These are phyloP conservation scores for Venturia oleaginea DNA, from an alignment of 2,329 filamentous ascomycete genomes.

Conservation along the genomic window DNA sequence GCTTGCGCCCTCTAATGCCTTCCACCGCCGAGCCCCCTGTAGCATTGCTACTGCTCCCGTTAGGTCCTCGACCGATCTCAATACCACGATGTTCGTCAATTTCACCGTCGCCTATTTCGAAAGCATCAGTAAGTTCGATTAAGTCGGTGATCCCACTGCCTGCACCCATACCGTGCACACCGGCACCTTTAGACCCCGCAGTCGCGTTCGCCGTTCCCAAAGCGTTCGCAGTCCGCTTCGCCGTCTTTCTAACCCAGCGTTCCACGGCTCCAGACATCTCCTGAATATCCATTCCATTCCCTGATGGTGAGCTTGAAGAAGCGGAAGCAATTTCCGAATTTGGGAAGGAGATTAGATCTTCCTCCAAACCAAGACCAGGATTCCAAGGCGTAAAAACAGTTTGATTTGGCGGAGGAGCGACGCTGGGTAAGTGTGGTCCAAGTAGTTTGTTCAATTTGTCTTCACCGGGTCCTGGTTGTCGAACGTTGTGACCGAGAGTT, in stretches of 20 bases:
- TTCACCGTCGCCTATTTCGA: slow-evolving; percentile 30
- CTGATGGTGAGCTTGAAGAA: slow-evolving; percentile 20
- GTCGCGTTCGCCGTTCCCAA: slow-evolving; percentile 22
- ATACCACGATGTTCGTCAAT: slow-evolving; percentile 17
- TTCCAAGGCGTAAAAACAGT: slow-evolving; percentile 34
- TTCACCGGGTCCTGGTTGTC: slow-evolving; percentile 69
- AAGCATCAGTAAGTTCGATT: slow-evolving; percentile 61
- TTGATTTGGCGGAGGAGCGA: slow-evolving; percentile 56
- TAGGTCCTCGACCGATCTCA: neutral
- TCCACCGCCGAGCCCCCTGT: neutral
- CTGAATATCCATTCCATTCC: slow-evolving; percentile 49
- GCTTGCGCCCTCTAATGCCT: slow-evolving; percentile 11
- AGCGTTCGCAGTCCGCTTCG: slow-evolving; percentile 46
- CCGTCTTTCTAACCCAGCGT: slow-evolving; percentile 80
- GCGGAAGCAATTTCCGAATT: neutral
- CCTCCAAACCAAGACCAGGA: slow-evolving; percentile 20
- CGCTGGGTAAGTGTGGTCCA: slow-evolving; percentile 69
- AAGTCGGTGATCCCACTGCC: slow-evolving; percentile 50
- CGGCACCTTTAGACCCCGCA: slow-evolving; percentile 13
- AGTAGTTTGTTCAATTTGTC: slow-evolving; percentile 81
- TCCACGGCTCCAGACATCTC: slow-evolving; percentile 82
- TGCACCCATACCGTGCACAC: slow-evolving; percentile 18
- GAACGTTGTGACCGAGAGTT: slow-evolving; percentile 62
- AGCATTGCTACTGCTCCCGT: slow-evolving; percentile 2
- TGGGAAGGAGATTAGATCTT: slow-evolving; percentile 11